A percentile compares a stretch with the other conserved stretches of the same genome.
These are phyloP conservation scores for Apiotrichum akiyoshidainum DNA, from an alignment of 1,284 basidiomycete genomes.

Conservation along the genomic window DNA sequence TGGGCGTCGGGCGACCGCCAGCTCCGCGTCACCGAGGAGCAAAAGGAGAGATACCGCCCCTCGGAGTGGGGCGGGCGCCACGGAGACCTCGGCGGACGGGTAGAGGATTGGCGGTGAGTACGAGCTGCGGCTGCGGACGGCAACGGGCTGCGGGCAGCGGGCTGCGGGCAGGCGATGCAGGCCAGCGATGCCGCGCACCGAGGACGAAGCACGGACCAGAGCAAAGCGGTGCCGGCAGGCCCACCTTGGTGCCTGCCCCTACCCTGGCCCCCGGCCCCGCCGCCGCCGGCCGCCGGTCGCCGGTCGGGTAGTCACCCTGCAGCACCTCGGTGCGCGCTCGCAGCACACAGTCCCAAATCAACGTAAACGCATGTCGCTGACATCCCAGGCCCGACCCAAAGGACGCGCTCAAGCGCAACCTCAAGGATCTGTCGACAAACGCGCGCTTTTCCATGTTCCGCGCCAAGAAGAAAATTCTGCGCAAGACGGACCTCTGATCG, in stretches of 20 bases:
- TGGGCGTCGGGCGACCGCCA: constrained; percentile 48
- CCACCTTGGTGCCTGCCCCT: no score
- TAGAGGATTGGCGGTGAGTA: constrained; percentile 50
- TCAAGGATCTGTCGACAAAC: constrained; percentile 45
- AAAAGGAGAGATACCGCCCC: constrained; percentile 48
- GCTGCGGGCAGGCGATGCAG: no score
- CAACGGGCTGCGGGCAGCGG: background rate
- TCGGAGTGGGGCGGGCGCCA: constrained; percentile 46
- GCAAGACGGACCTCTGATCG: constrained; percentile 37
- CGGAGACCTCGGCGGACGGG: constrained; percentile 38
- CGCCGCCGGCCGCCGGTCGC: no score
- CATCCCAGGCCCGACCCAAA: constrained; percentile 35
- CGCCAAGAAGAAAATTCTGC: constrained; percentile 50
- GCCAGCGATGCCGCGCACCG: no score
- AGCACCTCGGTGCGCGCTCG: no score
- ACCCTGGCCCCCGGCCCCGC: no score
- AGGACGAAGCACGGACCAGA: no score
- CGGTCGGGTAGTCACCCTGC: no score
- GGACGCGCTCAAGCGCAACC: constrained; percentile 47
- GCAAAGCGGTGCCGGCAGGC: no score
- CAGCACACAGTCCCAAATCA: no score
- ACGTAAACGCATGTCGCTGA: constrained; percentile 6
- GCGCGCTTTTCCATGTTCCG: constrained; percentile 48
- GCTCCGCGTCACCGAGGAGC: constrained; percentile 41
- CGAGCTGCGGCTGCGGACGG: background rate